Evolutionary conservation across 1,139 yeast species (phyloP), one percentile per base, ranked within the genome.

Genomic region (Saccharomycopsis phalli): DNA sequence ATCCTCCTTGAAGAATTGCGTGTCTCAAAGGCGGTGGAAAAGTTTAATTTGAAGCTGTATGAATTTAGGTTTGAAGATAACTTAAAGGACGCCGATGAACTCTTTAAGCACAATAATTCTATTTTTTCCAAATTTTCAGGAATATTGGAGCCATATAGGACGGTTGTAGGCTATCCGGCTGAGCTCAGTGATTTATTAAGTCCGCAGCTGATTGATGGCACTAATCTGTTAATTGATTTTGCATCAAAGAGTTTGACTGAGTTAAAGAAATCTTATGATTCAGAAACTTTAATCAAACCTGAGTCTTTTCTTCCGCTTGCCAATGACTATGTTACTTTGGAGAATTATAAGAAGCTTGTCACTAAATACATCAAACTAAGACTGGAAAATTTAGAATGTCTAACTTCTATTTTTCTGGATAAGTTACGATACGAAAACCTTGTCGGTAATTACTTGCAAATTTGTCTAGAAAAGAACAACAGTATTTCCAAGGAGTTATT

Each of bases 401-500:
- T 37, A 10, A 36, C 22, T 14, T 17, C 22, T 10, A 8, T 36
- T 8, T 41, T 41, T 22, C 14, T 14, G 11, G 34, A 38, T 5
- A 36, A 38, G 20, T 14, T 38, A 7, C n/a, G 26, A 4, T 20
- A 35, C n/a, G 45, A 44, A 22, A 39, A 34, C 23, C 16, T 31
- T 4, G n/a, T 44, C 8, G 47, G 47, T 10, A 38, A 41, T 27
- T 25, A 19, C 18, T 11, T 42, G 8, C 47, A 44, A 17, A 10
- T 33, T 14, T n/a, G 28, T 13, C 38, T 42, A 6, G 47, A 44
- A 17, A 44, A 42, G 31, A 44, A 44, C 28, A 38, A 42, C 28
- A 32, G 10, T 20, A 32, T 35, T 20, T 33, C 39, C 5, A 38
- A 34, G 25, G 39, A 28, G 17, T 17, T 44, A 11, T 41, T 38